Evolutionary conservation across 2,329 filamentous ascomycete genomes (phyloP), one percentile per base, ranked within the genome.

Genomic region (Hymenoscyphus occultus): DNA sequence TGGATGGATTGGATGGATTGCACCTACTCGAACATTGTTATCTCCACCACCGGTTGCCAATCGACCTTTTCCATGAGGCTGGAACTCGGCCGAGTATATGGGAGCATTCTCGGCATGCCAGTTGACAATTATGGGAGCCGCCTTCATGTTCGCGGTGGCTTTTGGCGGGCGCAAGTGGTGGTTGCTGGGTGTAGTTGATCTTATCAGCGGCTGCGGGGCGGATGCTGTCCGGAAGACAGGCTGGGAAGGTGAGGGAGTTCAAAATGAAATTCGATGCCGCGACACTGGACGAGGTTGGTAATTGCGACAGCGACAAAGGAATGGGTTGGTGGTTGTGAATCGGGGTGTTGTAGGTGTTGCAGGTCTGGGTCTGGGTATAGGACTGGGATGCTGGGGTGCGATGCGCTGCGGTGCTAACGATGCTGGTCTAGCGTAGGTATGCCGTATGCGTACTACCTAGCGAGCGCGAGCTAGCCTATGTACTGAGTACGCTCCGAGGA

Each of bases 91-190:
- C 56, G 94, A 97, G 81, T 98, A 99, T 77, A 99, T 93, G 65
- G 95, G 95, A 73, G 92, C 88, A 80, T 96, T 97, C 76, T 97
- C 92, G 78, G 97, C 92, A 80, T 99, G 96, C 95, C 95, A 99
- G 83, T 96, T 92, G 80, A 99, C 94, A 76, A 98, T 94, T 72
- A 99, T 85, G 73, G 95, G 94, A 75, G 92, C 90, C 76, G 93
- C 93, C 86, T 96, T 98, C 95, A 99, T 99, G 77, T 9, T 73
- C 58, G 59, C 22, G 16, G 22, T 39, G 22, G 45, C 5, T 39
- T 57, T 39, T 13, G 59, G 56, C 28, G 28, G 28, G 28, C 28
- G 28, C 28, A n/a, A 31, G 39, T 5, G 13, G 60, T 31, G n/a
- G 19, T 22, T 28, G 35, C 39, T 31, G 39, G n/a, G 40, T 10